Base-by-base conservation (phyloP, 2,329 filamentous ascomycete species). In the Geosmithia morbida region DNA sequence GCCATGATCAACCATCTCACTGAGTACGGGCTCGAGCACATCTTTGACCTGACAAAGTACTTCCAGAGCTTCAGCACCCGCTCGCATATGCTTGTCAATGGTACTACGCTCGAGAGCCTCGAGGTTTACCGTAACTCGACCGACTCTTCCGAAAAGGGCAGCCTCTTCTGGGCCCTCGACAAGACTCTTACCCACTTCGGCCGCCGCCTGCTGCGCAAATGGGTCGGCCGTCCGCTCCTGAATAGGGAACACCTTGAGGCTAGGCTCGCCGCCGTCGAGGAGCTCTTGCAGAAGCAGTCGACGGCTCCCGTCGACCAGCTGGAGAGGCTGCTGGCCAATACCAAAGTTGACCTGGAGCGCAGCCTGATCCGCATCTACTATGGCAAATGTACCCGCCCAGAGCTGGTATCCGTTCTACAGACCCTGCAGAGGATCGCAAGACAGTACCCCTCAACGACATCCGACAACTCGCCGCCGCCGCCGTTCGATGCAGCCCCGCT, bases 101-200 rank as follows among this genome's bases (percentile, higher is more conserved):
- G 90, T 43, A 98, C 95, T 48, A 96, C 90, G 0, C 68, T 98
- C 39, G 90, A 87, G 45, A 95, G 87, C 56, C 74, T 98, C 13
- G 92, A 98, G 61, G 87, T 98, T 2, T 98, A 96, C 59, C 85
- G 89, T 51, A 98, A 98, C 54, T 81, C 88, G 56, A 97, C 90
- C 0, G 89, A 97, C 58, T 78, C 89, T 56, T 76, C 79, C 0
- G 79, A 84, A 49, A 89, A 84, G 56, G 92, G 92, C 2, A 96
- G 89, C 61, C 70, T 98, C 4, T 89, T 97, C 63, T 98, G 92
- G 92, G 87, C 88, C 0, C 72, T 98, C 41, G 87, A 98, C 65
- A 87, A 92, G 56, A 97, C 92, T 0, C 77, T 83, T 53, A 98
- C 92, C 0, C 81, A 85, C 13, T 94, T 94, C 57, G 92, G 92